These are phyloP conservation scores for Eucalyptus cloeziana DNA, from an alignment of 345 rosid species.

Conservation along the genomic window DNA sequence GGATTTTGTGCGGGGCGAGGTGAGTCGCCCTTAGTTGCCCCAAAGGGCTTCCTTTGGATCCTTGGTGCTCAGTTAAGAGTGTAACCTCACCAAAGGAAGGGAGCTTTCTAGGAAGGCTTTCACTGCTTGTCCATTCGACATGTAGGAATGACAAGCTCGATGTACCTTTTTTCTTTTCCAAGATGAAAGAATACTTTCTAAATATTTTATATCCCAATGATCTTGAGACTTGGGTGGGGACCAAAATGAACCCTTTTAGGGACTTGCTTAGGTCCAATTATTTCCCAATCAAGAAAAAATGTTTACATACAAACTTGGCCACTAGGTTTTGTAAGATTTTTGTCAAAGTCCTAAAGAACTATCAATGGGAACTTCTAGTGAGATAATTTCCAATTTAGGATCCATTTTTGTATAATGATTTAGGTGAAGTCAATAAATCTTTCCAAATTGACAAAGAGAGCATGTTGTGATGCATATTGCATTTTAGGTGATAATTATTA, in stretches of 20 bases:
- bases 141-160: too few species aligned
- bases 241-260: too few species aligned
- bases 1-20: background rate
- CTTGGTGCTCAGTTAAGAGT: too few species aligned
- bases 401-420: background rate
- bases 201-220: too few species aligned
- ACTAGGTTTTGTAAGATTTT: background rate
- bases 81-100: too few species aligned
- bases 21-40: background rate
- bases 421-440: background rate
- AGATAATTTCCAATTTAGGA: background rate
- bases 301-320: background rate
- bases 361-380: background rate
- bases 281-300: background rate
- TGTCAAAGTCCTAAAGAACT: background rate
- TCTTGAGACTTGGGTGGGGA: too few species aligned
- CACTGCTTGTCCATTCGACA: rapidly evolving
- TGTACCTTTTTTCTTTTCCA: too few species aligned
- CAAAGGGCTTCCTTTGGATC: too few species aligned
- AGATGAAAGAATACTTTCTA: too few species aligned
- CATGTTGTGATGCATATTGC: background rate
- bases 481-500: background rate
- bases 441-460: background rate
- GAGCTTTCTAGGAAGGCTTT: too few species aligned
- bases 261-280: background rate